phyloP scores from a whole-genome alignment of 139 green algal species.

The Chlorokybus atmophyticus region DNA sequence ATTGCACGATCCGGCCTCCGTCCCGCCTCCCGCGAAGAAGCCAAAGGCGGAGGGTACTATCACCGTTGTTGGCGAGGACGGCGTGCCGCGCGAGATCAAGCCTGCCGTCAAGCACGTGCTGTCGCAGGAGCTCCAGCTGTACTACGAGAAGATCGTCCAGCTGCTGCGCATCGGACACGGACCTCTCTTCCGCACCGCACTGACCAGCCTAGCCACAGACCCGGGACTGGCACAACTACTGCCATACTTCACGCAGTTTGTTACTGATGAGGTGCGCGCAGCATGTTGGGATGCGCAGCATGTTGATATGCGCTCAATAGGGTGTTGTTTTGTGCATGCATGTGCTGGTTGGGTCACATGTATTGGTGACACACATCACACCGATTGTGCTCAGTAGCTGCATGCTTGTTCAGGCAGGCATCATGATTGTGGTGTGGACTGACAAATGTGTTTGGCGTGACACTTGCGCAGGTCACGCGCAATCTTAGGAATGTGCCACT shows the following conservation, averaged over 20 bases:
- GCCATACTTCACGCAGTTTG: conserved; percentile 67
- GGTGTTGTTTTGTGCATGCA: too few species aligned
- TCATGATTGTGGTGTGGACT: too few species aligned
- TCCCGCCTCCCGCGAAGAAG: conserved; percentile 11
- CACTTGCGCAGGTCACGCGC: conserved; percentile 6
- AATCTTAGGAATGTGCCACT: conserved; percentile 25
- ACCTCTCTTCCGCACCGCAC: conserved; percentile 11
- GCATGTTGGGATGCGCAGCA: too few species aligned
- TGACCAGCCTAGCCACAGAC: conserved; percentile 42
- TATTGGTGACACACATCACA: too few species aligned
- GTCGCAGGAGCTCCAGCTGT: conserved; percentile 56
- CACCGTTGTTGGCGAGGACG: background rate
- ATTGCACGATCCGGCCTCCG: background rate
- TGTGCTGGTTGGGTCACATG: too few species aligned
- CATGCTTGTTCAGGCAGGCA: too few species aligned
- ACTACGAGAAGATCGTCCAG: conserved; percentile 46
- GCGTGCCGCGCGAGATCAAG: conserved; percentile 26
- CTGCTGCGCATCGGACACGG: conserved; percentile 9
- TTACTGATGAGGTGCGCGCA: conserved; percentile 57
- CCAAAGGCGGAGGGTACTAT: conserved; percentile 6
- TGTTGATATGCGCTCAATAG: too few species aligned
- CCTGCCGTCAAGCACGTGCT: conserved; percentile 59
- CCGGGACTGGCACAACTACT: conserved; percentile 60
- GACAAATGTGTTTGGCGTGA: background rate
- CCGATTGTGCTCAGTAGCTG: too few species aligned